Base-by-base conservation (phyloP, 2,329 filamentous ascomycete genomes). In the Beauveria asiatica region DNA sequence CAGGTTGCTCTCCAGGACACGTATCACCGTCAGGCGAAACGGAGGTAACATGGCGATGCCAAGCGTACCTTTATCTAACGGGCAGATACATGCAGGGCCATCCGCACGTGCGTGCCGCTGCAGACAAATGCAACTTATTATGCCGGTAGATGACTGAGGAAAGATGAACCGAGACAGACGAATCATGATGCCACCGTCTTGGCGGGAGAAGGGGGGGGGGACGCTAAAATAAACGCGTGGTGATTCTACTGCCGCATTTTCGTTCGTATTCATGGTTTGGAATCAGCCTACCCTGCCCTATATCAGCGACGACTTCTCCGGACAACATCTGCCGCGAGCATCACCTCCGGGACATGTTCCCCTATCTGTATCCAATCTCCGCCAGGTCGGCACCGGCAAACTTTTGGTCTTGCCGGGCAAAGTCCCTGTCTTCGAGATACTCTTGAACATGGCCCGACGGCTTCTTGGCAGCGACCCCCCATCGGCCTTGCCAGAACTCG, bases 401-500 rank as follows among this genome's bases (percentile, higher is more conserved):
- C 9, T n/a, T 27, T 59, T 25, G 33, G 42, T 45, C 44, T 51
- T 59, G 41, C 56, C 11, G 42, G 4, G 13, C 23, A 33, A 62
- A 33, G 44, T 54, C 55, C 27, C 39, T 51, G 48, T 13, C 60
- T 11, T 44, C 50, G 21, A 62, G 23, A 21, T 55, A 45, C 41
- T 59, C 55, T 39, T 59, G 55, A 23, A 61, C 58, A 3, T 16
- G 5, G n/a, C 44, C 21, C 21, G 51, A 33, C 16, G 30, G 48
- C 30, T 59, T 51, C 27, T 13, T 44, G 30, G 45, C 56, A n/a
- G 51, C 33, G 42, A 46, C 56, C 60, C 51, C 46, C n/a, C 49
- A 51, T 51, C 19, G 39, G 53, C 42, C 60, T 60, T 51, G 49
- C 48, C 55, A 61, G 27, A 13, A 16, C 62, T 60, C 48, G 45